Conservation (phyloP, 257 asterid genomes). For the Solanum virginianum region DNA sequence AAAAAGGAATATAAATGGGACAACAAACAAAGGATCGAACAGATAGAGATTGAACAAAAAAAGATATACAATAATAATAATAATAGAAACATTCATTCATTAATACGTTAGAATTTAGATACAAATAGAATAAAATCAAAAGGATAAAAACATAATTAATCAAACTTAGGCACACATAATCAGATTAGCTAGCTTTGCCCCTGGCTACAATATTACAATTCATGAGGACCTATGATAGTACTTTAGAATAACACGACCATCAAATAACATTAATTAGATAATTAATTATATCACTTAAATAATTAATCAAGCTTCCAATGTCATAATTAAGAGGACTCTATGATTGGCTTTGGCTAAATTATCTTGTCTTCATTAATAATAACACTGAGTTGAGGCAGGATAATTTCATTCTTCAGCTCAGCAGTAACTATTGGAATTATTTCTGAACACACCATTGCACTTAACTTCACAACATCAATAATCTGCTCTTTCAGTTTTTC, state of each 20-base stretch:
- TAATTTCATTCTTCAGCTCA: neutral
- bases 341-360: neutral
- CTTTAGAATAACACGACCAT: neutral
- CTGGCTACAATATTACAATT: neutral
- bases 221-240: neutral
- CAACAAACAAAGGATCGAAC: neutral
- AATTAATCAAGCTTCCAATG: neutral
- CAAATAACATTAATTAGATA: neutral
- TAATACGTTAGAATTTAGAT: neutral
- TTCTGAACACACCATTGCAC: constrained; percentile 32
- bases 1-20: neutral
- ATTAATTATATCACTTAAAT: neutral
- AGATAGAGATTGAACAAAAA: neutral
- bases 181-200: neutral
- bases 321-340: neutral
- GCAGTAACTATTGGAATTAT: constrained; percentile 21
- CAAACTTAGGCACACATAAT: neutral
- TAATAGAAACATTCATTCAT: neutral
- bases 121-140: neutral
- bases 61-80: too few species aligned
- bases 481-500: constrained; percentile 30
- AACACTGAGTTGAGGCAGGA: neutral
- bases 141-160: neutral
- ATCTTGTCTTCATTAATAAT: neutral
- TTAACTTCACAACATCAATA: constrained; percentile 30